Conservation (phyloP, 179 eudicot genomes). For the Beta corolliflora region DNA sequence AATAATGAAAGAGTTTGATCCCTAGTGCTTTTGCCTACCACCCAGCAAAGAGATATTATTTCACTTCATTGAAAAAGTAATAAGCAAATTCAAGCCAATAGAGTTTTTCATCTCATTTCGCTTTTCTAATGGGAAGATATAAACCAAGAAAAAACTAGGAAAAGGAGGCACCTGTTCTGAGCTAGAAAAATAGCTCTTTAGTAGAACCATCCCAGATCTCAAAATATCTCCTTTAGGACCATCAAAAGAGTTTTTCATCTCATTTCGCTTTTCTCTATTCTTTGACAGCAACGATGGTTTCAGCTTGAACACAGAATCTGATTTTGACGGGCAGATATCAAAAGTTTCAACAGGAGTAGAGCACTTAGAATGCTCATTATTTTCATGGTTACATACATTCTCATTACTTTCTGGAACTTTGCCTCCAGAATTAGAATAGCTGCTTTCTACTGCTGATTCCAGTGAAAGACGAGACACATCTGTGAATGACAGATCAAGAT, state of each 20-base stretch:
- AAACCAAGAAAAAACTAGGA: not conserved
- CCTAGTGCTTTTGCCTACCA: not conserved
- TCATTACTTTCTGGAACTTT: slow-evolving; percentile 16
- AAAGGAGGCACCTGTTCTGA: slow-evolving; percentile 63
- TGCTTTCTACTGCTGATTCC: slow-evolving; percentile 19
- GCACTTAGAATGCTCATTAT: slow-evolving; percentile 17
- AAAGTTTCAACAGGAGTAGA: slow-evolving; percentile 27
- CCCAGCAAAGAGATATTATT: not conserved
- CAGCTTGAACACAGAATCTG: slow-evolving; percentile 24
- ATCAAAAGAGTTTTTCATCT: slow-evolving; percentile 39
- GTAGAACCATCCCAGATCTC: slow-evolving; percentile 81
- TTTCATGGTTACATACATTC: slow-evolving; percentile 6
- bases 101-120: not conserved
- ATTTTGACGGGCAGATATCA: slow-evolving; percentile 63
- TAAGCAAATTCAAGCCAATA: not conserved
- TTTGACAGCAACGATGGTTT: slow-evolving; percentile 43
- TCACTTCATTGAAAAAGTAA: not conserved
- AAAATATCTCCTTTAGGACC: slow-evolving; percentile 28
- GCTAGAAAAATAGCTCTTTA: slow-evolving; percentile 49
- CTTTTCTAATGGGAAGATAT: not conserved
- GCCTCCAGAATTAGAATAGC: not conserved
- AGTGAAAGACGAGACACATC: slow-evolving; percentile 17
- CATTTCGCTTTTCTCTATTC: slow-evolving; percentile 60
- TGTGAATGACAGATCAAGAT: slow-evolving; percentile 25
- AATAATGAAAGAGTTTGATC: not conserved